Conservation (phyloP, 2,329 filamentous ascomycete genomes). For the Colletotrichum spaethianum region DNA sequence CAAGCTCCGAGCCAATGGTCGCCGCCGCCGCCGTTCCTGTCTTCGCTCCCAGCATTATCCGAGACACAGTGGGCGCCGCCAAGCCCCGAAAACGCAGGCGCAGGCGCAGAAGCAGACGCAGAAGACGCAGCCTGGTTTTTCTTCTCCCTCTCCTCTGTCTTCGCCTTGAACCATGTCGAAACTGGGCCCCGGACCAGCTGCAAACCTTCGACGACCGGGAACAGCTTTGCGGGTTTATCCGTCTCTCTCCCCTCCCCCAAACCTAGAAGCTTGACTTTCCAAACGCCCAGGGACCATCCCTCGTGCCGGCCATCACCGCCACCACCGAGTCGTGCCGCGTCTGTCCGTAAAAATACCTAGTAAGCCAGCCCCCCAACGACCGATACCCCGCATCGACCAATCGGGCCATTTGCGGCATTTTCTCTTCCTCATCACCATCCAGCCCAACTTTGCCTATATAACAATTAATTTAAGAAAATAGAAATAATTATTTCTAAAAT, state of each 20-base stretch:
- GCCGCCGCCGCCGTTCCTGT: background rate
- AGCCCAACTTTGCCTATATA: too few relatives aligned
- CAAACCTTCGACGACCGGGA: background rate
- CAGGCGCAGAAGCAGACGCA: background rate
- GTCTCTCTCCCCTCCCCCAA: background rate
- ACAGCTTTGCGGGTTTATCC: slow-evolving; percentile 14
- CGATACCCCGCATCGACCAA: too few relatives aligned
- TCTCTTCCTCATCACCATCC: too few relatives aligned
- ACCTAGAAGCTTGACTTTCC: slow-evolving; percentile 3
- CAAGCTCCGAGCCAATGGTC: slow-evolving; percentile 7
- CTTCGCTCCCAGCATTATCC: background rate
- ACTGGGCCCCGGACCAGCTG: background rate
- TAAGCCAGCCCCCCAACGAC: too few relatives aligned
- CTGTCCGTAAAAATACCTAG: background rate
- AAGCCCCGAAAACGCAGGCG: slow-evolving; percentile 1
- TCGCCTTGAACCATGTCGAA: background rate
- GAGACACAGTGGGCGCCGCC: background rate
- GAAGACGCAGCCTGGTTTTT: background rate
- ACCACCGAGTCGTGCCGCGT: background rate
- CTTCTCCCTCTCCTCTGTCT: background rate
- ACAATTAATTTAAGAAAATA: too few relatives aligned
- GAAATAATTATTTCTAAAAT: too few relatives aligned
- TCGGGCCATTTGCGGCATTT: too few relatives aligned
- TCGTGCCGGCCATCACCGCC: background rate
- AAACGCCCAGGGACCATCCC: slow-evolving; percentile 17